Evolutionary conservation across 805 yeast species (phyloP), one percentile per base, ranked within the genome.

Genomic region (Nadsonia fulvescens): DNA sequence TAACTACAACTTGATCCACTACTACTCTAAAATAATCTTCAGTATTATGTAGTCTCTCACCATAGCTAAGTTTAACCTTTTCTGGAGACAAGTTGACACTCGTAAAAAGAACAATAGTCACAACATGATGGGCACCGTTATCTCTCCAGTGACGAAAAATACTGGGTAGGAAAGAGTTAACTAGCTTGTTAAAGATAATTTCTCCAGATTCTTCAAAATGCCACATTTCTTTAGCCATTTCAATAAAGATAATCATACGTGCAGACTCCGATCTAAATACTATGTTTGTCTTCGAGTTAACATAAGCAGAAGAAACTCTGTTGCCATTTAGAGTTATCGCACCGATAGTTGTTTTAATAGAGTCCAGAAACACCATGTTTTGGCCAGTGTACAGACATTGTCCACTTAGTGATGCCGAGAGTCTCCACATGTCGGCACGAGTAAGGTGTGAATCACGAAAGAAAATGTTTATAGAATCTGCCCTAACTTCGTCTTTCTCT

Each of bases 121-220:
- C 77, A 12, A 82, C 60, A 50, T 89, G 99, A 42, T 83, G 92
- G 1, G 93, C 75, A 12, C 77, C 86, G 32, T 70, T 62, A 17
- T 72, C 73, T 35, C 81, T 64, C 96, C 96, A 89, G 32, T 72
- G 63, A 38, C 71, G 71, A 46, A 89, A 81, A 18, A 86, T 72
- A 32, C 72, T 74, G 0, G 99, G 99, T 29, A 89, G 70, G 26
- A 86, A 57, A n/a, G 91, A 76, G 45, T 86, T 83, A 23, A 89
- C 81, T 38, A 89, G 66, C 48, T 82, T 79, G 46, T 83, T 86
- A 46, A 86, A 86, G 66, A 81, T 66, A 28, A 83, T 76, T 43
- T 86, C 95, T 2, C 98, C 98, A 37, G 76, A 76, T 42, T 83
- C 94, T 49, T 89, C 96, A 48, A 89, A 89, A 46, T 82, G 81